phyloP scores from a whole-genome alignment of 441 rosid genomes.

The Populus hybrid region DNA sequence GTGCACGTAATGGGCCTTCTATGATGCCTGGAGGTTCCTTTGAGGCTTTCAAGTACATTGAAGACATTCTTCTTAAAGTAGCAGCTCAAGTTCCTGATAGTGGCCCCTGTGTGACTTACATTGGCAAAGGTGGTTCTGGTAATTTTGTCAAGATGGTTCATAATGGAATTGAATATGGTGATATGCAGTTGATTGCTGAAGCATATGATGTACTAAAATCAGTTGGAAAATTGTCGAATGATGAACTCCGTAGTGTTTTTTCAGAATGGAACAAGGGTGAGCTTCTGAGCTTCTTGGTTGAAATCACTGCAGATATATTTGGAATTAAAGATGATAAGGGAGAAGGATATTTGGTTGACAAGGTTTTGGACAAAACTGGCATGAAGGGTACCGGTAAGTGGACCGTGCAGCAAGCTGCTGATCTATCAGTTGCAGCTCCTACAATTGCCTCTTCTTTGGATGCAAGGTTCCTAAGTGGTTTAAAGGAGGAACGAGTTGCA shows the following conservation, averaged over 20 bases:
- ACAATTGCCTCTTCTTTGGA: conserved; percentile 90
- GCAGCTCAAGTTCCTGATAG: conserved; percentile 94
- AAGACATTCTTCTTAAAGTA: conserved; percentile 89
- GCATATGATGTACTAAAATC: conserved; percentile 90
- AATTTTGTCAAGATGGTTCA: conserved; percentile 65
- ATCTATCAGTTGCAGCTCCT: conserved; percentile 88
- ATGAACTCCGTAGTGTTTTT: conserved; percentile 66
- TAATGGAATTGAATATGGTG: conserved; percentile 93
- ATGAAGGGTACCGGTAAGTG: conserved; percentile 98
- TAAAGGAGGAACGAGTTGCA: conserved; percentile 85
- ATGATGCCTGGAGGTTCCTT: conserved; percentile 95
- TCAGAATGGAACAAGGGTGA: conserved; percentile 92
- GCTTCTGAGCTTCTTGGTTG: conserved; percentile 90
- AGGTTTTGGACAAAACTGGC: conserved; percentile 40
- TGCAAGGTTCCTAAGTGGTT: conserved; percentile 85
- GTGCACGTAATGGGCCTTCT: conserved; percentile 91
- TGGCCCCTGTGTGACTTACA: conserved; percentile 85
- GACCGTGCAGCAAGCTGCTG: conserved; percentile 99
- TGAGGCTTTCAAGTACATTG: conserved; percentile 76
- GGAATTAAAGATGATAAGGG: conserved; percentile 80
- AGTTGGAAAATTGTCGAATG: conserved; percentile 75
- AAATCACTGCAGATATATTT: conserved; percentile 89
- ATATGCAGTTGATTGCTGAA: conserved; percentile 93
- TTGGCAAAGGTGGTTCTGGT: conserved; percentile 65
- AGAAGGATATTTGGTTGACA: conserved; percentile 75